phyloP scores from a whole-genome alignment of 192 early-diverging fungal species.

The Backusella luteola region DNA sequence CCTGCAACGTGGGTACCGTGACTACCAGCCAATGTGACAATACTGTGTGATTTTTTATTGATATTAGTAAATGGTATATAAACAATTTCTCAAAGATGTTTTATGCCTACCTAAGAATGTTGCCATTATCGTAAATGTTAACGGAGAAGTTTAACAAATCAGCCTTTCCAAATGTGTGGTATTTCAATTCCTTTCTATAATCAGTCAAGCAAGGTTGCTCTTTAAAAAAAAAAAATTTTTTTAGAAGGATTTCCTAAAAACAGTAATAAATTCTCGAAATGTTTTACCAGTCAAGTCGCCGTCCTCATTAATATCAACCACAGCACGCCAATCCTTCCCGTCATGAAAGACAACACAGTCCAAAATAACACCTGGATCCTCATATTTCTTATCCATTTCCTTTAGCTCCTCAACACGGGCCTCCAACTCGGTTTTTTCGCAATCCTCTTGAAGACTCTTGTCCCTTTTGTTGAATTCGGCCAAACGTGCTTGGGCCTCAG shows the following conservation, averaged over 20 bases:
- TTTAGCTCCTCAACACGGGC: constrained; percentile 66
- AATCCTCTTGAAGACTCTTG: constrained; percentile 30
- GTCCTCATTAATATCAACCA: constrained; percentile 69
- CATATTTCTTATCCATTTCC: constrained; percentile 55
- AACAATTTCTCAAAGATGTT: background rate
- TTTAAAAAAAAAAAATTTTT: constrained; percentile 9
- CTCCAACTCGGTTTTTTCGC: constrained; percentile 56
- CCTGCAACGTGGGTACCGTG: constrained; percentile 96
- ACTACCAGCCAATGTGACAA: constrained; percentile 79
- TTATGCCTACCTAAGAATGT: constrained; percentile 51
- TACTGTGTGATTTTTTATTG: constrained; percentile 39
- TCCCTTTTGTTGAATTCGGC: constrained; percentile 44
- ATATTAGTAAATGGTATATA: background rate
- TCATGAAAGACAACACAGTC: constrained; percentile 90
- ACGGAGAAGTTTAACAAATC: constrained; percentile 86
- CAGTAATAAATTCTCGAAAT: background rate
- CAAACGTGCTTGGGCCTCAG: constrained; percentile 43
- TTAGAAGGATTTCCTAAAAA: constrained; percentile 6
- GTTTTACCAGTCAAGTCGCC: constrained; percentile 68
- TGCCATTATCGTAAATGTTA: constrained; percentile 89
- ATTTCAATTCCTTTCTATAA: constrained; percentile 71
- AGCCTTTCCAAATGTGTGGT: constrained; percentile 70
- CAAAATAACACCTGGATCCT: constrained; percentile 74
- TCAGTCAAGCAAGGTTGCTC: constrained; percentile 63
- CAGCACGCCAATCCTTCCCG: constrained; percentile 85